These are phyloP conservation scores for Verticillium albo-atrum DNA, from an alignment of 2,329 filamentous ascomycete species.

Conservation along the genomic window DNA sequence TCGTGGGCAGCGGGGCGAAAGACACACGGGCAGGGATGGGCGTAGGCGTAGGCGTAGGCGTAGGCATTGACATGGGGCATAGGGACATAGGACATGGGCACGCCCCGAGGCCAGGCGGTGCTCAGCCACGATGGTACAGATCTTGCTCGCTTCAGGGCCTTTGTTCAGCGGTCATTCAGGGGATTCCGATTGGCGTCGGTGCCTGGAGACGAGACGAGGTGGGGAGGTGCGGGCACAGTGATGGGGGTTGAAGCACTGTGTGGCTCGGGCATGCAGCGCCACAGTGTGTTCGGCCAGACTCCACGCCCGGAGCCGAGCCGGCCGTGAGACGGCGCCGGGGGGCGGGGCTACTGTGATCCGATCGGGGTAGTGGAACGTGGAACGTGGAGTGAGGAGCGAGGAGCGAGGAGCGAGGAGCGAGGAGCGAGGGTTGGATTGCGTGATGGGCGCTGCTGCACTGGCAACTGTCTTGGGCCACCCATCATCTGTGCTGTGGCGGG, in stretches of 20 bases:
- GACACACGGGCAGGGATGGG: not conserved
- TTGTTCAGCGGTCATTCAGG: not conserved
- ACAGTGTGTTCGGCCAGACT: not conserved
- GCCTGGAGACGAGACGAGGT: conserved; percentile 5
- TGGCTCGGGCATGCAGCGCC: not conserved
- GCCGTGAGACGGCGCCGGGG: not conserved
- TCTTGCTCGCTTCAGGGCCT: not conserved
- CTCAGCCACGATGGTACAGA: not conserved
- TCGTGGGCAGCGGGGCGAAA: not conserved
- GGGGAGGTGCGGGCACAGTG: conserved; percentile 3
- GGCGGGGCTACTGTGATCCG: not conserved
- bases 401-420: no score
- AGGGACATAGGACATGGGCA: no score
- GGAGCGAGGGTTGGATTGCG: not conserved
- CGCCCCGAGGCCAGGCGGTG: no score
- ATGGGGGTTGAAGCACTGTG: not conserved
- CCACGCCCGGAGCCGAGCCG: not conserved
- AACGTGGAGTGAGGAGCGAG: not conserved
- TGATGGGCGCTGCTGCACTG: not conserved
- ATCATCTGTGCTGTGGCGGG: no score
- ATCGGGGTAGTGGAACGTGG: not conserved
- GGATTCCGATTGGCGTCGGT: not conserved
- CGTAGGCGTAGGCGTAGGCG: no score
- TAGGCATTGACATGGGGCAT: no score
- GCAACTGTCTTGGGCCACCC: no score